Evolutionary conservation across 345 rosid genomes (phyloP), one percentile per base, ranked within the genome.

Genomic region (Cardiospermum halicacabum): DNA sequence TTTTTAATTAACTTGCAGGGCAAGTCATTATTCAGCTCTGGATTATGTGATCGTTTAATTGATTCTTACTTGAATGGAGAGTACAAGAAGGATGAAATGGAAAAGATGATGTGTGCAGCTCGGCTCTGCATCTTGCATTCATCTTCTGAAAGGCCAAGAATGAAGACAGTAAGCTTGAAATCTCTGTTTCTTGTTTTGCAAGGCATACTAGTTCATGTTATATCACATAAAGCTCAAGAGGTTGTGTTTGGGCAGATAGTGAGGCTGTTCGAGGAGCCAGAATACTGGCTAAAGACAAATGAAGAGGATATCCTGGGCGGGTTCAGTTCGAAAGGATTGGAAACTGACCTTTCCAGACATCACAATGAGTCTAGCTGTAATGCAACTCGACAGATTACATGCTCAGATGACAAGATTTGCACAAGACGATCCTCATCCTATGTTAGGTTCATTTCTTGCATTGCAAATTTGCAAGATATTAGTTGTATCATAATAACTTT

Each of bases 11-110:
- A 60, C 57, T 48, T 65, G 68, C 77, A 75, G 82, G 75, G 73
- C 49, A 67, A 75, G 57, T 67, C 75, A 66, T 61, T 72, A 54
- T 66, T 75, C 4, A 57, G 56, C 57, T 56, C 57, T 39, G 77
- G 75, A 32, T 47, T 66, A 36, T 60, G 63, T 3, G 77, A 75
- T 27, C 48, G 56, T 34, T 43, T 75, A 18, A 65, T 79, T 55
- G 82, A 79, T 67, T 73, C 80, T 67, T 12, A 0, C 64, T 64
- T 79, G 63, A 56, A 59, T 16, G 56, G 66, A 42, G 70, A 75
- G 25, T 79, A 66, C 65, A 25, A 64, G 39, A 70, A 51, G 22
- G 77, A 75, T 58, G 82, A 75, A 66, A 75, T 79, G 78, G 72
- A 75, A 64, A 57, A 58, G 16, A 59, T 75, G 70, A 62, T 69